Conservation (phyloP, 495 filamentous ascomycete genomes). For the Penicillium pancosmium region DNA sequence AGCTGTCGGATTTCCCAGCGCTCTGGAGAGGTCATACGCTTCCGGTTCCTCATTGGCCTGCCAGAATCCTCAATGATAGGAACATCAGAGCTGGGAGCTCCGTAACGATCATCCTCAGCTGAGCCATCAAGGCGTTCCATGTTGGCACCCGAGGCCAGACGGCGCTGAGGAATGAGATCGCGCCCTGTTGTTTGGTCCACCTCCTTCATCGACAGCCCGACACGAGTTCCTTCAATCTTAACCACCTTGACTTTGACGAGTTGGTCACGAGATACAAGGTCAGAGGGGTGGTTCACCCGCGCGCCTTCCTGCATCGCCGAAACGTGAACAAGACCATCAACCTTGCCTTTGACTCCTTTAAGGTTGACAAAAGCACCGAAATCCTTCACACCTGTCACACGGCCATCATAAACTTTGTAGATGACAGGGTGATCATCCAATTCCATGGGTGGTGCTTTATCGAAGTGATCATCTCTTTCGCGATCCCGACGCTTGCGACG, state of each 20-base stretch:
- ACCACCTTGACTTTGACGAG: conserved; percentile 90
- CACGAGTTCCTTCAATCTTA: conserved; percentile 77
- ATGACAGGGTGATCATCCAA: conserved; percentile 79
- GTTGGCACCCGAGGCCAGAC: conserved; percentile 90
- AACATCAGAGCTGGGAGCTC: conserved; percentile 57
- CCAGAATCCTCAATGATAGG: conserved; percentile 69
- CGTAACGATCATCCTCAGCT: conserved; percentile 54
- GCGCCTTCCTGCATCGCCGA: conserved; percentile 88
- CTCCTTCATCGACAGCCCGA: conserved; percentile 95
- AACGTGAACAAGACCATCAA: conserved; percentile 94
- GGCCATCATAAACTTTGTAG: conserved; percentile 88
- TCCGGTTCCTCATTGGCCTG: conserved; percentile 63
- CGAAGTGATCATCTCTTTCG: conserved; percentile 65
- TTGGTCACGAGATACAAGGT: conserved; percentile 79
- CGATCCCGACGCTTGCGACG: conserved; percentile 44
- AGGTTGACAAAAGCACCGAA: conserved; percentile 96
- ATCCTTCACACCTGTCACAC: conserved; percentile 88
- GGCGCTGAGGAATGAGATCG: conserved; percentile 78
- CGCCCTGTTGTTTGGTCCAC: conserved; percentile 89
- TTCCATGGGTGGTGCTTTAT: conserved; percentile 73
- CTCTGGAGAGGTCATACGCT: conserved; percentile 94
- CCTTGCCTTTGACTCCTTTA: conserved; percentile 81
- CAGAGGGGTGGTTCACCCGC: conserved; percentile 88
- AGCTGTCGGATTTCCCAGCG: conserved; percentile 97
- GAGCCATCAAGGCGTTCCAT: conserved; percentile 74